Evolutionary conservation across 116 monocot species (phyloP).

Genomic region (Iris pallida): DNA sequence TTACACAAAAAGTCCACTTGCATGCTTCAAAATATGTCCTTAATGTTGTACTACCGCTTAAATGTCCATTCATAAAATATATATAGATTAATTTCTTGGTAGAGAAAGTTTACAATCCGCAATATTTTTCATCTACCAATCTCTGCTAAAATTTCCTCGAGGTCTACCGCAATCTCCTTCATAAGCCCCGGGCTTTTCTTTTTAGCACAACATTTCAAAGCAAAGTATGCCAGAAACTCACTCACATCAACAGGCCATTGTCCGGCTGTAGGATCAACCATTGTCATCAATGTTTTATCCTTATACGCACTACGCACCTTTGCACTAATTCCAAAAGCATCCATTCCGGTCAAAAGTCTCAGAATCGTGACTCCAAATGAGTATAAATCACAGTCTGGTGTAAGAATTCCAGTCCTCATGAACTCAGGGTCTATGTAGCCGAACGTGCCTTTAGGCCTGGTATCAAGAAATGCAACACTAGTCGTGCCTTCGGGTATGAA

Average conservation of each 20-base stretch:
- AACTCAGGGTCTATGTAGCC: conserved; percentile 34
- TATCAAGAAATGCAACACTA: not conserved
- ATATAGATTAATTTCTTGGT: too few species aligned
- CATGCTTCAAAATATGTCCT: too few species aligned
- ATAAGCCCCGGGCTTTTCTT: conserved; percentile 22
- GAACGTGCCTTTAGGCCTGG: conserved; percentile 26
- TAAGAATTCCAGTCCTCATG: conserved; percentile 20
- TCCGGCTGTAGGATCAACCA: conserved; percentile 30
- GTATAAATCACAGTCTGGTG: conserved; percentile 32
- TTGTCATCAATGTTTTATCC: not conserved
- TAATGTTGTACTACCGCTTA: too few species aligned
- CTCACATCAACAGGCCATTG: conserved; percentile 24
- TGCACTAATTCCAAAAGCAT: conserved; percentile 6
- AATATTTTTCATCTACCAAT: too few species aligned
- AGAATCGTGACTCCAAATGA: conserved; percentile 34
- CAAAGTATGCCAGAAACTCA: conserved; percentile 19
- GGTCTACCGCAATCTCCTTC: conserved; percentile 4
- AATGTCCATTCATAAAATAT: too few species aligned
- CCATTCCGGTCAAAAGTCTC: conserved; percentile 25
- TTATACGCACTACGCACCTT: conserved; percentile 19
- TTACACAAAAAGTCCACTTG: too few species aligned
- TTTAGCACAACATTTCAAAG: conserved; percentile 17
- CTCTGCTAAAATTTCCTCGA: not conserved
- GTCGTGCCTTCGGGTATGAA: conserved; percentile 5
- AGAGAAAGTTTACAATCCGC: too few species aligned